A percentile compares a stretch with the other conserved stretches of the same genome.
Conservation (phyloP, 495 filamentous ascomycete genomes). For the Lasiosphaeria ovina region DNA sequence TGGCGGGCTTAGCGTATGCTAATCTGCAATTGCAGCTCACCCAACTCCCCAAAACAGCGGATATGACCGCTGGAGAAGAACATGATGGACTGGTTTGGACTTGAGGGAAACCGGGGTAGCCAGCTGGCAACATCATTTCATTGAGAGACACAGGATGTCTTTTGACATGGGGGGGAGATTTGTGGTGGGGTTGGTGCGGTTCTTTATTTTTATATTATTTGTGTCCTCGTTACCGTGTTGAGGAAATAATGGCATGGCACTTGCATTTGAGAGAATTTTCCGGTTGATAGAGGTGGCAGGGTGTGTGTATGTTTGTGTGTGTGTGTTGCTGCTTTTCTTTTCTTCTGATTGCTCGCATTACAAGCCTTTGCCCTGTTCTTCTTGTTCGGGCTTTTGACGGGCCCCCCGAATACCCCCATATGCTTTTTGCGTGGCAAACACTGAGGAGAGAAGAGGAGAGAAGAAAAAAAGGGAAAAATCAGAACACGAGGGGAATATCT, state of each 20-base stretch:
- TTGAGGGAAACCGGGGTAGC: not conserved
- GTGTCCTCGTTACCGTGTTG: too few relatives aligned
- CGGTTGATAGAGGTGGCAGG: not conserved
- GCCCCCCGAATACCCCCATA: too few relatives aligned
- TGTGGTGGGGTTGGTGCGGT: not conserved
- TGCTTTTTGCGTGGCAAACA: not conserved
- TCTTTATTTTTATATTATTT: not conserved
- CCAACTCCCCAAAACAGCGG: slow-evolving; percentile 37
- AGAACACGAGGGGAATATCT: not conserved
- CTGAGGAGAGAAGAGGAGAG: not conserved
- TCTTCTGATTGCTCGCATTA: not conserved
- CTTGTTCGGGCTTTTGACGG: too few relatives aligned
- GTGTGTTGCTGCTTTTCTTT: not conserved
- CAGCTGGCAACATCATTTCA: not conserved
- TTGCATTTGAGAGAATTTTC: too few relatives aligned
- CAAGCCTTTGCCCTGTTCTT: too few relatives aligned
- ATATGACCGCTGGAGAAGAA: slow-evolving; percentile 2
- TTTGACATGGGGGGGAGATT: not conserved
- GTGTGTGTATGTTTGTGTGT: not conserved
- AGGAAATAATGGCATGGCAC: too few relatives aligned
- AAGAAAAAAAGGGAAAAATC: not conserved
- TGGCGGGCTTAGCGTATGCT: slow-evolving; percentile 5
- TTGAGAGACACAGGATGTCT: not conserved
- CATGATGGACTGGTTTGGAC: not conserved
- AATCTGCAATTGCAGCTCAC: slow-evolving; percentile 27